These are phyloP conservation scores for Ophiocordyceps polyrhachis-furcata DNA, from an alignment of 2,329 filamentous ascomycete genomes.

Conservation along the genomic window DNA sequence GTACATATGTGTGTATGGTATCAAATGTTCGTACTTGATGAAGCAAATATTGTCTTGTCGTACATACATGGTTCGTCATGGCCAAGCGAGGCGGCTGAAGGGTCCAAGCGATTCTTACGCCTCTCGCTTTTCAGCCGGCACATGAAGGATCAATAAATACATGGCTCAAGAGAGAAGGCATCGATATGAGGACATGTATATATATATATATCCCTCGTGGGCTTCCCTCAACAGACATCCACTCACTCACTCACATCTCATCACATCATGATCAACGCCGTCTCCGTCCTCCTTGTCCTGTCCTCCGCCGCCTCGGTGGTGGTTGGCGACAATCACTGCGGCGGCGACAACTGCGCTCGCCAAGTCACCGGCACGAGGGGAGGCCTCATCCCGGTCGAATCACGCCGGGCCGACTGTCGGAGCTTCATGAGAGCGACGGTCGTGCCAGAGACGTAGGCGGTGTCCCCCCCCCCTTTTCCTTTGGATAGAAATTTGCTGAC, in stretches of 20 bases:
- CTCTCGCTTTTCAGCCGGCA: no score
- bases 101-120: neutral
- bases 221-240: neutral
- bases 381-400: slow-evolving; percentile 15
- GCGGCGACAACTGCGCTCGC: slow-evolving; percentile 27
- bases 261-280: slow-evolving; percentile 18
- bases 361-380: slow-evolving; percentile 23
- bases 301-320: slow-evolving; percentile 17
- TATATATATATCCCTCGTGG: neutral
- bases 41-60: no score
- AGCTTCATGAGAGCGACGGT: slow-evolving; percentile 21
- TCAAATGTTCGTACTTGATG: no score
- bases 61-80: neutral
- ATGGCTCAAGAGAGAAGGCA: no score
- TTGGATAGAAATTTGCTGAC: neutral
- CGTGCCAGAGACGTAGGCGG: slow-evolving; percentile 21
- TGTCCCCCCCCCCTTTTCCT: no score
- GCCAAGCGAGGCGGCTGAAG: slow-evolving; percentile 1
- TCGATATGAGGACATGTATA: neutral
- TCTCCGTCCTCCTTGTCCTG: slow-evolving; percentile 15
- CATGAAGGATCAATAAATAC: no score
- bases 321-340: slow-evolving; percentile 15
- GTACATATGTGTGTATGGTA: no score
- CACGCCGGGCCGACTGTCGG: slow-evolving; percentile 20
- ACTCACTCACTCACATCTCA: neutral